These are phyloP conservation scores for Xylariaceae sp. DNA, from an alignment of 2,329 filamentous ascomycete genomes.

Conservation along the genomic window DNA sequence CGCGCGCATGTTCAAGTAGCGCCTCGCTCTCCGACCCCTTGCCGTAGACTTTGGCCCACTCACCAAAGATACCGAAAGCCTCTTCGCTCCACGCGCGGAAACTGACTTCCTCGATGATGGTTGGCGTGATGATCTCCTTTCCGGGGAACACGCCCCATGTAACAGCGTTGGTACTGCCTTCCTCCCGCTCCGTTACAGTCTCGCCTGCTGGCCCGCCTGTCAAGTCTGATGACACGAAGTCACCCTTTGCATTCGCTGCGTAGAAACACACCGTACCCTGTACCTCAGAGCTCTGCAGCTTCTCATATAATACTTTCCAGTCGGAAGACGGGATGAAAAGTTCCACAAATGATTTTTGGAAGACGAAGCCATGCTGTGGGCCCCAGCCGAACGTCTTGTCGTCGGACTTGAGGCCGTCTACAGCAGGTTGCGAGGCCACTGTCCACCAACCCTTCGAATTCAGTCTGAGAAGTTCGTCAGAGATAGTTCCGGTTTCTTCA, in stretches of 20 bases:
- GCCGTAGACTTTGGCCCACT: slow-evolving; percentile 90
- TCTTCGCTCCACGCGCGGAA: slow-evolving; percentile 94
- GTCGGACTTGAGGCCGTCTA: slow-evolving; percentile 76
- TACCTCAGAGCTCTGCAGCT: slow-evolving; percentile 54
- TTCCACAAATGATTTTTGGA: slow-evolving; percentile 97
- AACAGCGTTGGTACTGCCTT: slow-evolving; percentile 77
- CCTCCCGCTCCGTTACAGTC: slow-evolving; percentile 29
- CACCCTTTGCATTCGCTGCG: slow-evolving; percentile 72
- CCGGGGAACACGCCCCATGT: slow-evolving; percentile 96
- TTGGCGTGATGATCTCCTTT: slow-evolving; percentile 94
- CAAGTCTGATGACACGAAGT: slow-evolving; percentile 68
- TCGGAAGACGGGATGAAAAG: slow-evolving; percentile 78
- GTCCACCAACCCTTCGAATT: slow-evolving; percentile 92
- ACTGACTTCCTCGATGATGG: slow-evolving; percentile 92
- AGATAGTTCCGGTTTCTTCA: slow-evolving; percentile 79
- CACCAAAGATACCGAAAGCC: slow-evolving; percentile 90
- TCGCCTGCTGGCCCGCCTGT: slow-evolving; percentile 29
- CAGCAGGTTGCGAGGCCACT: slow-evolving; percentile 88
- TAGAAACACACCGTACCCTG: slow-evolving; percentile 78
- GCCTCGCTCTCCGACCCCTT: slow-evolving; percentile 65
- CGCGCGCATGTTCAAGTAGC: slow-evolving; percentile 62
- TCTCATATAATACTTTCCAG: slow-evolving; percentile 63
- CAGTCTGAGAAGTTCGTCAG: slow-evolving; percentile 66
- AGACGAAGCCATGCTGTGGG: slow-evolving; percentile 86
- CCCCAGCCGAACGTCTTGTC: slow-evolving; percentile 90